A percentile compares a stretch with the other conserved stretches of the same genome.
Conservation (phyloP, 1,284 basidiomycete species). For the Malassezia brasiliensis region DNA sequence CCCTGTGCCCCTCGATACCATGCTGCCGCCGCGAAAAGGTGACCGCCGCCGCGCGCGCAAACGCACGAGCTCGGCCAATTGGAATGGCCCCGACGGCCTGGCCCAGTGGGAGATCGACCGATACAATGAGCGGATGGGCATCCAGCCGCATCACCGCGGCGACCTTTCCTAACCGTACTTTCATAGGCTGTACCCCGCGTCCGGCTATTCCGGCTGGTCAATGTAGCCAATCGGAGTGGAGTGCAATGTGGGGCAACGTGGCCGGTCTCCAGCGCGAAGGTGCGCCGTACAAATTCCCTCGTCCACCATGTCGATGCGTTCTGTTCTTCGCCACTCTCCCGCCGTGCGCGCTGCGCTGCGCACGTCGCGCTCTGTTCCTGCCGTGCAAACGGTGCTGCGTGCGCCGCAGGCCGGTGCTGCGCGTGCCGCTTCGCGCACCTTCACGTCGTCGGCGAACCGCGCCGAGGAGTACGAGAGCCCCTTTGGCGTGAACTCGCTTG, state of each 20-base stretch:
- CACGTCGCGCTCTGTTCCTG: neutral
- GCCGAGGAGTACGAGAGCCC: conserved; percentile 37
- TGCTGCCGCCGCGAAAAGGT: conserved; percentile 25
- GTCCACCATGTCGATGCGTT: conserved; percentile 4
- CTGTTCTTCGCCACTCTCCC: neutral
- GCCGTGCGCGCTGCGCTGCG: conserved; percentile 5
- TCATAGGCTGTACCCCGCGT: no score
- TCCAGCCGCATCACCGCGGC: conserved; percentile 4
- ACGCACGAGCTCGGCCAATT: conserved; percentile 38
- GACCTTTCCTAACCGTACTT: no score
- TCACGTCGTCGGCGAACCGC: conserved; percentile 20
- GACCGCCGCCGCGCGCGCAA: conserved; percentile 21
- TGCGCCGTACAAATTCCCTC: neutral
- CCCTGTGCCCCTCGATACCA: conserved; percentile 35
- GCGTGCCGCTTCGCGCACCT: conserved; percentile 17
- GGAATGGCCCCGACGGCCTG: conserved; percentile 36
- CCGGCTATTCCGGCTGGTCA: neutral
- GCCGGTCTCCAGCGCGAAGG: neutral
- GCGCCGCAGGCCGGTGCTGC: neutral
- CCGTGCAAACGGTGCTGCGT: neutral
- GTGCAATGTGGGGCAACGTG: no score
- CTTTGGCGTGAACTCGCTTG: conserved; percentile 44
- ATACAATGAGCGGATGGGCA: conserved; percentile 44
- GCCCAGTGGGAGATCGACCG: conserved; percentile 44
- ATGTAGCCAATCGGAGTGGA: neutral